Evolutionary conservation across 768 basidiomycete species (phyloP).

Genomic region (Trametes cingulata): DNA sequence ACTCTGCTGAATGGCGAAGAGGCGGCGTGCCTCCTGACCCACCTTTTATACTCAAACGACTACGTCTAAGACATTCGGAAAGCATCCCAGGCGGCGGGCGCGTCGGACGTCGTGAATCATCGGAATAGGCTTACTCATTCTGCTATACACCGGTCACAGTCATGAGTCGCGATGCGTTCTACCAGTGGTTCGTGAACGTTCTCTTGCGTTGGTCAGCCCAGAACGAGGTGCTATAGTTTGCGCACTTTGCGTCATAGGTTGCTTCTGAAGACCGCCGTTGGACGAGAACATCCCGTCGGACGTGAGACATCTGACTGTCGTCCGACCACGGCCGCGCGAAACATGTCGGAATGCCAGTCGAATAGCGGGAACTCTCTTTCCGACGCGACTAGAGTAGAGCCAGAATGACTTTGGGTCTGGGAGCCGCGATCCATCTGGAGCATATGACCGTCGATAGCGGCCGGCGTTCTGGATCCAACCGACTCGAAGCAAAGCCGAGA

Average conservation of each 20-base stretch:
- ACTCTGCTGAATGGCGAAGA: neutral
- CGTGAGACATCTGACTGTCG: neutral
- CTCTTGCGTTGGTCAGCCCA: slow-evolving; percentile 8
- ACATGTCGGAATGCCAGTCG: neutral
- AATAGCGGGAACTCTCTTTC: neutral
- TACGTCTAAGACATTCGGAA: neutral
- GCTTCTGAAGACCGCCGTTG: neutral
- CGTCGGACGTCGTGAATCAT: slow-evolving; percentile 9
- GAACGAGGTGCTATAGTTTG: neutral
- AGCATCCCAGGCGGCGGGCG: neutral
- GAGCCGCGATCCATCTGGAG: neutral
- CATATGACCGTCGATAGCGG: neutral
- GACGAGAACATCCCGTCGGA: slow-evolving; percentile 7
- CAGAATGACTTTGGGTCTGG: neutral
- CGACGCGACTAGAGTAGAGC: neutral
- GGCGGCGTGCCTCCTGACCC: neutral
- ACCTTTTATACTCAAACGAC: neutral
- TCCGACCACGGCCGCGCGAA: slow-evolving; percentile 8
- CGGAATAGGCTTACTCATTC: slow-evolving; percentile 7
- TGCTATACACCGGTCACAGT: neutral
- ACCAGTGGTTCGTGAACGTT: slow-evolving; percentile 12
- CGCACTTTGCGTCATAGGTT: slow-evolving; percentile 10
- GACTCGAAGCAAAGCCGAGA: neutral
- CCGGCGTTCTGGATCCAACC: neutral
- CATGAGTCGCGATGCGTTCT: slow-evolving; percentile 2